Evolutionary conservation across 352 stramenopile species (phyloP), one percentile per base, ranked within the genome.

Genomic region (Blastocystis sp.): DNA sequence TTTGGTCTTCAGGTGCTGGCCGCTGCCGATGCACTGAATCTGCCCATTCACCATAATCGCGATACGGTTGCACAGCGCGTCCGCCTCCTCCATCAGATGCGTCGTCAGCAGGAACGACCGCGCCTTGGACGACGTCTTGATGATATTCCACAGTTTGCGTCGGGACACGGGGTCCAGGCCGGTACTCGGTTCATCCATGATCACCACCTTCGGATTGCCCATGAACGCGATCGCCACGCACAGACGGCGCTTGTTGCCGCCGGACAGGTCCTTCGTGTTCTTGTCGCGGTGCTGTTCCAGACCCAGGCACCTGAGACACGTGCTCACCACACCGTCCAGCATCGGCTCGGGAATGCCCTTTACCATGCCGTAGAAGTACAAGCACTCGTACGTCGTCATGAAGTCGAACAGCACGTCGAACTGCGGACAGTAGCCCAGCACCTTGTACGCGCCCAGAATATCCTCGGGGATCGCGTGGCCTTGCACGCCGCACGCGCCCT

Each of bases 71-170:
- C 94, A 97, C 4, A 98, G 91, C 19, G 93, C 93, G 80, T 98
- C 95, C n/a, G 92, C 95, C 89, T 98, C 95, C 77, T 97, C 92
- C 95, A 98, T 98, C 78, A 93, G 96, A 91, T 98, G 95, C 1
- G 94, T 98, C 14, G 95, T 98, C 7, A 93, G 86, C 23, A 97
- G 90, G 52, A 97, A 93, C 0, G 92, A 94, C 23, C 92, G 92
- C 21, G 92, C 89, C 76, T 93, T 77, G 19, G 59, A 52, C 92
- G 88, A 89, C 88, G 43, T 90, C 7, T 92, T 92, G 64, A 96
- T 95, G 21, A 96, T 91, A 45, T 94, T 92, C 95, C 96, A 98
- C 90, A 98, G 93, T 82, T 96, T 93, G 52, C 95, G 92, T 2
- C 96, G 91, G 19, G 94, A 95, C 19, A 98, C 94, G 5, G 95